Percentiles rank a stretch among this genome's conserved stretches.
Evolutionary conservation across 2,329 filamentous ascomycete genomes (phyloP).

Genomic region (Penicillium hesseltinei): DNA sequence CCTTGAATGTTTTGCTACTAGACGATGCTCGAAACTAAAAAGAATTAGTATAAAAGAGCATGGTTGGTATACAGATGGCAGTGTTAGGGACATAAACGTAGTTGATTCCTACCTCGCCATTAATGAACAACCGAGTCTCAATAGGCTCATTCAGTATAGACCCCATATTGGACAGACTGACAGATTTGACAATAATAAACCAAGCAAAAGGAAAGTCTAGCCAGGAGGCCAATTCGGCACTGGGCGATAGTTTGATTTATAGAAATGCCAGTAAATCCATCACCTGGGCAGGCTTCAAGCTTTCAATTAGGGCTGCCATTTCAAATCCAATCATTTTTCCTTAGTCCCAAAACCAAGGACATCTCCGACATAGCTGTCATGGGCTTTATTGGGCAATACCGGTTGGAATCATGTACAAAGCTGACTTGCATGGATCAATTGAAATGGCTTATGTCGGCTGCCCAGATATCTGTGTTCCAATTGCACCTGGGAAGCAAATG

Average conservation of each 20-base stretch:
- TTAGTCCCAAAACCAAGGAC: neutral
- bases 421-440: neutral
- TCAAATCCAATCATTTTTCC: neutral
- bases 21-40: slow-evolving; percentile 29
- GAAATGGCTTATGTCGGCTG: neutral
- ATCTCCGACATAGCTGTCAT: neutral
- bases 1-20: slow-evolving; percentile 29
- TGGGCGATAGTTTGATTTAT: neutral
- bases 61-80: neutral
- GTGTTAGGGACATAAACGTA: neutral
- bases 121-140: slow-evolving; percentile 36
- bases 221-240: neutral
- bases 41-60: neutral
- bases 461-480: neutral
- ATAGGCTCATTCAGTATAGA: slow-evolving; percentile 17
- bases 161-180: slow-evolving; percentile 10
- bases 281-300: neutral
- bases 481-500: neutral
- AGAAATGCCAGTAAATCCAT: neutral
- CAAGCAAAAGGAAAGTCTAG: neutral
- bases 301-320: neutral
- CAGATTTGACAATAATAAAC: neutral
- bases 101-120: slow-evolving; percentile 26
- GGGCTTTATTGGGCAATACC: neutral
- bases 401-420: neutral